Evolutionary conservation across 805 yeast species (phyloP).

Genomic region (Starmerella bacillaris): DNA sequence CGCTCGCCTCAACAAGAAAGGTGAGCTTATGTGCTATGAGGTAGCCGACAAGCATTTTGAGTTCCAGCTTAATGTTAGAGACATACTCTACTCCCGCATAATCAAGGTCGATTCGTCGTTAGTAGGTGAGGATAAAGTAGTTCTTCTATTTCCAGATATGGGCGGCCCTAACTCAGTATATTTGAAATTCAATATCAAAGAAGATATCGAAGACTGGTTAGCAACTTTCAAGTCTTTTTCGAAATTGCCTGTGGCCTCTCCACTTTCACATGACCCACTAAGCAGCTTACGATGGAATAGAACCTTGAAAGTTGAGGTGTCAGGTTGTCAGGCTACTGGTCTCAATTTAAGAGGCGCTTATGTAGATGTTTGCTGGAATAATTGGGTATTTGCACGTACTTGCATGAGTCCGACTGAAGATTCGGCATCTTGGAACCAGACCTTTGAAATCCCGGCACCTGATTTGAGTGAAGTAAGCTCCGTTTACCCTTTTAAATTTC

Average conservation of each 20-base stretch:
- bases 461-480: constrained; percentile 26
- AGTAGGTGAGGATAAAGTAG: constrained; percentile 8
- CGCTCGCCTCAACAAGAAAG: constrained; percentile 12
- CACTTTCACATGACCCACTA: constrained; percentile 8
- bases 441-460: constrained; percentile 39
- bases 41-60: constrained; percentile 4
- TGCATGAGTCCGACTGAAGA: constrained; percentile 34
- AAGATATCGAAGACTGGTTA: constrained; percentile 22
- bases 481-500: constrained; percentile 12
- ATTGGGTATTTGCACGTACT: constrained; percentile 60
- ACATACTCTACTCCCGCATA: constrained; percentile 7
- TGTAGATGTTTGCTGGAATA: constrained; percentile 58
- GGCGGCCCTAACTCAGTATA: constrained; percentile 17
- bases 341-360: constrained; percentile 26
- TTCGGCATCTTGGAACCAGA: constrained; percentile 74
- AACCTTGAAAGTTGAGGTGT: neutral
- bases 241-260: constrained; percentile 17
- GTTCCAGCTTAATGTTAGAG: constrained; percentile 8
- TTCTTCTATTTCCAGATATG: constrained; percentile 15
- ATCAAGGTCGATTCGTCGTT: constrained; percentile 14
- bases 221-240: constrained; percentile 18
- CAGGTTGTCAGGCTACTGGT: neutral
- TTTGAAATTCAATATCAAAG: constrained; percentile 14
- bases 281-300: constrained; percentile 10
- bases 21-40: constrained; percentile 10